Evolutionary conservation across 2,329 filamentous ascomycete species (phyloP).

Genomic region (Tothia fuscella): DNA sequence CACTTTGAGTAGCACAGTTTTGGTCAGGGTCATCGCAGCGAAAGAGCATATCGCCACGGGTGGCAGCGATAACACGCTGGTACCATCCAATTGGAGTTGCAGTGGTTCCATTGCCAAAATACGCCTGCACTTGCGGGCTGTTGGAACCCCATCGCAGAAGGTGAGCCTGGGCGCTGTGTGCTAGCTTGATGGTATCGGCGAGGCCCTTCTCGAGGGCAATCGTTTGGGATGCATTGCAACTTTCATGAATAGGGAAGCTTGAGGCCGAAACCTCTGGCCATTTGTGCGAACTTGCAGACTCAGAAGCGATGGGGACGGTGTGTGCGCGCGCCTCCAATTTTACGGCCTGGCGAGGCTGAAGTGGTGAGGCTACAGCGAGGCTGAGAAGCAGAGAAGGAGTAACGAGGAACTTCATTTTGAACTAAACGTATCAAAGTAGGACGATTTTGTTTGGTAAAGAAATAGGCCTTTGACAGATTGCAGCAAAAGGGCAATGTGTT

Average conservation of each 20-base stretch:
- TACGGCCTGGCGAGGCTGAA: slow-evolving; percentile 2
- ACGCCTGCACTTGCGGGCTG: slow-evolving; percentile 50
- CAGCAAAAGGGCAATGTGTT: neutral
- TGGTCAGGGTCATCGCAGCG: slow-evolving; percentile 57
- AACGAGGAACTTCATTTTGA: slow-evolving; percentile 1
- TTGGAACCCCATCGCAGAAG: slow-evolving; percentile 45
- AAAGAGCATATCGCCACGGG: slow-evolving; percentile 48
- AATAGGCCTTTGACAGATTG: neutral
- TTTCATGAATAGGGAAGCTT: slow-evolving; percentile 43
- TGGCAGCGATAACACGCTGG: slow-evolving; percentile 45
- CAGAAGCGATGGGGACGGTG: neutral
- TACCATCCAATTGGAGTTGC: slow-evolving; percentile 50
- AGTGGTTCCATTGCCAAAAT: slow-evolving; percentile 51
- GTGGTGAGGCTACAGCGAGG: neutral
- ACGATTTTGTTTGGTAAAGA: neutral
- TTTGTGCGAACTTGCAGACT: neutral
- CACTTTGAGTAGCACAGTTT: slow-evolving; percentile 39
- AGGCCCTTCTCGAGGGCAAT: slow-evolving; percentile 45
- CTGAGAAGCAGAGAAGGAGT: neutral
- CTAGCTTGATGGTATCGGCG: slow-evolving; percentile 45
- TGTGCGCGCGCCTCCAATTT: too few species aligned
- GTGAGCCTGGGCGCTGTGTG: slow-evolving; percentile 50
- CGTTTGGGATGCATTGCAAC: slow-evolving; percentile 52
- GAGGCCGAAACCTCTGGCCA: neutral
- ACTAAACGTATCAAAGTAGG: neutral